Percentiles rank a stretch among this genome's conserved stretches.
Conservation (phyloP, 345 rosid genomes). For the Acer negundo region DNA sequence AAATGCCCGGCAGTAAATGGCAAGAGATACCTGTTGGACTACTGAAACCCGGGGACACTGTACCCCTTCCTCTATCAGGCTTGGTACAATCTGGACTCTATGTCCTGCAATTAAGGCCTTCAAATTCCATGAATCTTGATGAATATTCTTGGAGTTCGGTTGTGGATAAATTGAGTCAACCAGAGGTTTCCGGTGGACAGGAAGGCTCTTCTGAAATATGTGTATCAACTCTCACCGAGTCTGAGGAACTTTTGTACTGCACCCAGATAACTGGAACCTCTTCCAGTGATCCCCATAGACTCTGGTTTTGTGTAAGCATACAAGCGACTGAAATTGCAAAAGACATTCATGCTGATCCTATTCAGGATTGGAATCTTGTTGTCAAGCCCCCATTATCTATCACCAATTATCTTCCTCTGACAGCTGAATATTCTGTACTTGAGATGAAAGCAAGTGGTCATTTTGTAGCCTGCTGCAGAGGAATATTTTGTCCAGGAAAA, state of each 20-base stretch:
- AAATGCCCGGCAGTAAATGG: constrained; percentile 28
- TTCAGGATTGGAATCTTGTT: constrained; percentile 88
- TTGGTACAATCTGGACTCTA: constrained; percentile 59
- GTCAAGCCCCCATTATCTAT: constrained; percentile 83
- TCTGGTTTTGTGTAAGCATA: constrained; percentile 84
- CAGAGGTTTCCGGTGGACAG: constrained; percentile 34
- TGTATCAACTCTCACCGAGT: constrained; percentile 67
- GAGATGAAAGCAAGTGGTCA: constrained; percentile 72
- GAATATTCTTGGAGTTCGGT: constrained; percentile 90
- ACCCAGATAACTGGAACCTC: constrained; percentile 61
- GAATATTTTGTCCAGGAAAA: constrained; percentile 64
- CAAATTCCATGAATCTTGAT: constrained; percentile 34
- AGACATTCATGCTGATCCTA: constrained; percentile 72
- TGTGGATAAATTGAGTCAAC: constrained; percentile 43
- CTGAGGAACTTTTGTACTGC: constrained; percentile 75
- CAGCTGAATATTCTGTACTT: constrained; percentile 75
- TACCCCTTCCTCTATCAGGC: constrained; percentile 76
- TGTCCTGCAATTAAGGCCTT: constrained; percentile 70
- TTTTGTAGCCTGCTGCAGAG: constrained; percentile 62
- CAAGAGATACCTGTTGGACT: constrained; percentile 62
- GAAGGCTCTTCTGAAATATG: constrained; percentile 54
- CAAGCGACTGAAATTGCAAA: constrained; percentile 82
- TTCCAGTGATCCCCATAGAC: constrained; percentile 45
- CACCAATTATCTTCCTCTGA: constrained; percentile 82
- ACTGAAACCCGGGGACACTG: constrained; percentile 66